Conservation (phyloP, 805 yeast species). For the Candida insectalens region DNA sequence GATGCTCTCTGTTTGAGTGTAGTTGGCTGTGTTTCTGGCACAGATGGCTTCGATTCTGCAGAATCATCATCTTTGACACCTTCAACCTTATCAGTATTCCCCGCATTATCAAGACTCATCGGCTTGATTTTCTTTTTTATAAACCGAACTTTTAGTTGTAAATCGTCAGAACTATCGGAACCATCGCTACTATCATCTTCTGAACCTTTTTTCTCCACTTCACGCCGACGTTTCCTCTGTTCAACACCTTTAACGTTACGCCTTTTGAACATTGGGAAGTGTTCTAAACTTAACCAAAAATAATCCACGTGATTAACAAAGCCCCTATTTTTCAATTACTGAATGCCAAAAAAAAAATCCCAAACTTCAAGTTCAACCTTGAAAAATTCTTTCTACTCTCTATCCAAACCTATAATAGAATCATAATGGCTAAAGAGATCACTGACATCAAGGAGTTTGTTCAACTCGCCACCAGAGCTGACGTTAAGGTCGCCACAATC, state of each 20-base stretch:
- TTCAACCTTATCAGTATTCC: neutral
- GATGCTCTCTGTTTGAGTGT: too few relatives aligned
- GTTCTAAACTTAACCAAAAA: too few relatives aligned
- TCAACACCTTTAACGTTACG: constrained; percentile 15
- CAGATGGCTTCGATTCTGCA: neutral
- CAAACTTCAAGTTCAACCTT: too few relatives aligned
- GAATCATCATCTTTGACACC: neutral
- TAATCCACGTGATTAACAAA: too few relatives aligned
- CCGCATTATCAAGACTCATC: neutral
- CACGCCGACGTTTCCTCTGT: constrained; percentile 1
- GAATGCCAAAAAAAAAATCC: too few relatives aligned
- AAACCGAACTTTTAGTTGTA: neutral
- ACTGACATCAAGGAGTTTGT: constrained; percentile 96
- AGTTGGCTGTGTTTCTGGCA: too few relatives aligned
- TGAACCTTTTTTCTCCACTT: constrained; percentile 5
- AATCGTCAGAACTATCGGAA: neutral
- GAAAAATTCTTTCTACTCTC: neutral
- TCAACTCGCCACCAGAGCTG: constrained; percentile 93
- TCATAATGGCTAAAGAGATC: constrained; percentile 43
- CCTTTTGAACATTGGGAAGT: constrained; percentile 32
- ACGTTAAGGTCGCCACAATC: constrained; percentile 87
- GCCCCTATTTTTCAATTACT: too few relatives aligned
- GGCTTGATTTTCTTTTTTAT: neutral
- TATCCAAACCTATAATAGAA: neutral
- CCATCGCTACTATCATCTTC: neutral